Conservation (phyloP, 257 asterid species). For the Nicotiana attenuata region DNA sequence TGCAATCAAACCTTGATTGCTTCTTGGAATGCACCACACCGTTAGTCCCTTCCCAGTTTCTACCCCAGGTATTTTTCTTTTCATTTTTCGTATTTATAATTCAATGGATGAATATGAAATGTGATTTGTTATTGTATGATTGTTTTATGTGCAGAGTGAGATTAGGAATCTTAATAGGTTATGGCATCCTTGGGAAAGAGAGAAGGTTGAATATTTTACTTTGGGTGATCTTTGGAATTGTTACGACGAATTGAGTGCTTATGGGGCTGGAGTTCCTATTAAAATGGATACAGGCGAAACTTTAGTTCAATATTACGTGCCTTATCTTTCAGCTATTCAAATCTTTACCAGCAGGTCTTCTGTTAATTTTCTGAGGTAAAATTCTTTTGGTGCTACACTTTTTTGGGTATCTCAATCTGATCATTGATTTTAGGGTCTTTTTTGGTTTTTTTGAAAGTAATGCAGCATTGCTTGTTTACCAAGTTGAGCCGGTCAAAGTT, state of each 20-base stretch:
- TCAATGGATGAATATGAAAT: no score
- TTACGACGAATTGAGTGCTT: constrained; percentile 91
- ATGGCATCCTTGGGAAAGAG: constrained; percentile 97
- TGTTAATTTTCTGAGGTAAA: constrained; percentile 59
- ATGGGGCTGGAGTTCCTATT: constrained; percentile 88
- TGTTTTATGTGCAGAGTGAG: constrained; percentile 46
- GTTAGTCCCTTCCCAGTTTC: constrained; percentile 33
- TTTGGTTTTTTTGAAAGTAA: neutral
- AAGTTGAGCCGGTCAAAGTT: constrained; percentile 7
- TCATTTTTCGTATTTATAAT: no score
- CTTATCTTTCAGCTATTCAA: constrained; percentile 95
- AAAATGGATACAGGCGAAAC: constrained; percentile 58
- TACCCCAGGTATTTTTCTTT: constrained; percentile 28
- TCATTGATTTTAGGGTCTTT: neutral
- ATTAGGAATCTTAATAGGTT: constrained; percentile 73
- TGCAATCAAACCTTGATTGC: constrained; percentile 38
- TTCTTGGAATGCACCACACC: constrained; percentile 44
- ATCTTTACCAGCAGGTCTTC: constrained; percentile 81
- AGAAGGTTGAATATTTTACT: constrained; percentile 70
- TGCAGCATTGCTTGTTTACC: neutral
- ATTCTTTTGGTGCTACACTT: neutral
- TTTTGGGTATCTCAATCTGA: neutral
- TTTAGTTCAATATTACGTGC: constrained; percentile 75
- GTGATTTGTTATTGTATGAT: no score
- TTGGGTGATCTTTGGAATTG: constrained; percentile 84